Base-by-base conservation (phyloP, 2,329 filamentous ascomycete genomes). In the Ceratocystis eucalypticola region DNA sequence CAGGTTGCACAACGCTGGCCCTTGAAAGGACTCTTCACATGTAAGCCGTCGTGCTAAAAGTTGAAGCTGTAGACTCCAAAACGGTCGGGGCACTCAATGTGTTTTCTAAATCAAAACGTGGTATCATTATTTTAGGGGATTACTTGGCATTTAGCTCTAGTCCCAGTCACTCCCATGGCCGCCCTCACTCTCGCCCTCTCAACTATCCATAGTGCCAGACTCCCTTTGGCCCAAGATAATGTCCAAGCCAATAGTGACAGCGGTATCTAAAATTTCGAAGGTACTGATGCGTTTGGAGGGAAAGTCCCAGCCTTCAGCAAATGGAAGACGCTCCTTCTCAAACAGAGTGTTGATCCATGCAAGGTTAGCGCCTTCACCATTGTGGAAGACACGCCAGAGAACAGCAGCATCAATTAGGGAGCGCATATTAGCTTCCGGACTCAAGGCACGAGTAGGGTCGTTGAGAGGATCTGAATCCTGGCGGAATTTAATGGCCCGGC, bases 381-480 rank as follows among this genome's bases (percentile, higher is more conserved):
- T 48, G 28, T 69, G 68, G 57, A 72, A 72, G 2, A 70, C 66
- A 53, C 66, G 67, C n/a, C 70, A 68, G 53, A 70, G 69, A n/a
- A 71, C 68, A 25, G 69, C 69, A 41, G 69, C 70, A 57, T 72
- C 71, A 30, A 70, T 67, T 33, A 69, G 57, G 61, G 70, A 71
- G 68, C 25, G 69, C 68, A 61, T n/a, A 66, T 17, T 12, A 59
- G 22, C 65, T 45, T 46, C 68, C 6, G 45, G n/a, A 7, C 25
- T 55, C 61, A 68, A 59, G 55, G 69, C 70, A 61, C 73, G 74
- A 5, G 71, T 62, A 1, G 72, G 72, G 66, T 74, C 74, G 22
- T 68, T 59, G 22, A 68, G 65, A 30, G 67, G 69, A 8, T 71
- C 73, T 1, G 68, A 69, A n/a, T 69, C 70, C 12, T 73, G 67